These are phyloP conservation scores for Termitomyces sp. DNA, from an alignment of 768 basidiomycete species.

Conservation along the genomic window DNA sequence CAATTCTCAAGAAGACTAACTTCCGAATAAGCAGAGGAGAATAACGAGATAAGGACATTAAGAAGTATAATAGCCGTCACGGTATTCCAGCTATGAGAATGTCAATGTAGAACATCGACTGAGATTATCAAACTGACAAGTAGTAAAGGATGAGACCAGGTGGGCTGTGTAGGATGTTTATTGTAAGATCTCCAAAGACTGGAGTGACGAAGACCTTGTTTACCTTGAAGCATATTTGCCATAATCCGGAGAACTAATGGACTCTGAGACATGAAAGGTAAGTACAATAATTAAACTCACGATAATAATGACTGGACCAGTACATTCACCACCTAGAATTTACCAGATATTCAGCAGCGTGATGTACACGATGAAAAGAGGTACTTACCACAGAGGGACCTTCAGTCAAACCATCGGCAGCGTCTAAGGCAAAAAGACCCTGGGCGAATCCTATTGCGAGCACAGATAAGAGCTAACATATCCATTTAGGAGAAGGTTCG, in stretches of 20 bases:
- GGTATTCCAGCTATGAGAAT: conserved; percentile 64
- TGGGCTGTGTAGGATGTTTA: conserved; percentile 26
- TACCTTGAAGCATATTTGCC: conserved; percentile 48
- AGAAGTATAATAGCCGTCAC: conserved; percentile 79
- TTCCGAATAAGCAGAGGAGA: conserved; percentile 88
- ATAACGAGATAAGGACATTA: conserved; percentile 94
- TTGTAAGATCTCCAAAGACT: neutral
- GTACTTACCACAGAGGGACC: conserved; percentile 38
- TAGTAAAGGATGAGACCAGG: conserved; percentile 72
- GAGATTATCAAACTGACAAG: conserved; percentile 40
- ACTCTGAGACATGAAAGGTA: neutral
- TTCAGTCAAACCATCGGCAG: conserved; percentile 75
- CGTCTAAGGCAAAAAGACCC: conserved; percentile 85
- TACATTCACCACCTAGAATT: conserved; percentile 54
- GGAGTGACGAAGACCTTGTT: neutral
- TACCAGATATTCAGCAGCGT: neutral
- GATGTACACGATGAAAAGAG: neutral
- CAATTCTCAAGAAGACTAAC: conserved; percentile 32
- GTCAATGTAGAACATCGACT: neutral
- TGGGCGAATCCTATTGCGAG: conserved; percentile 83
- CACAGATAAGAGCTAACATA: conserved; percentile 67
- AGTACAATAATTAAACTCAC: conserved; percentile 30
- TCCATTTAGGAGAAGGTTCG: neutral
- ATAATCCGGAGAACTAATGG: conserved; percentile 60
- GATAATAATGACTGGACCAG: conserved; percentile 80